Evolutionary conservation across 257 asterid genomes (phyloP).

Genomic region (Solanum sejunctum): DNA sequence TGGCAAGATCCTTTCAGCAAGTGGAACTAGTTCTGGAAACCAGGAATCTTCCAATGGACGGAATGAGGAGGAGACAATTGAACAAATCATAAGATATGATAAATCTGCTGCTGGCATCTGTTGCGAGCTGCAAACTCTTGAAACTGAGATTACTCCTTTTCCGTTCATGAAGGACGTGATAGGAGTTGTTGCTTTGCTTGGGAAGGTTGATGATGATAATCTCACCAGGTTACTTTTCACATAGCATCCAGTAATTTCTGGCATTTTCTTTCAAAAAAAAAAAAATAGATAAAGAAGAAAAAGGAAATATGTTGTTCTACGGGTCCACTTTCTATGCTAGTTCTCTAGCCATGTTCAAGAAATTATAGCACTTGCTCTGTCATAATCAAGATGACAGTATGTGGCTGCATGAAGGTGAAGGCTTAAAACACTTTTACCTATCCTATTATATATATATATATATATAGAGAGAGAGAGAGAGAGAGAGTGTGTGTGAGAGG

Average conservation of each 20-base stretch:
- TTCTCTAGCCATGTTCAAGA: not conserved
- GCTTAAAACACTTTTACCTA: not conserved
- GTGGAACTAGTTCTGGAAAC: conserved; percentile 11
- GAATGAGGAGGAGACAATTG: conserved; percentile 34
- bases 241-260: not conserved
- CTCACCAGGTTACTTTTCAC: conserved; percentile 61
- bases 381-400: not conserved
- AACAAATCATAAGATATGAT: conserved; percentile 22
- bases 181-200: conserved; percentile 73
- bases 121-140: conserved; percentile 30
- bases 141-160: conserved; percentile 27
- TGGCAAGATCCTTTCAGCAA: conserved; percentile 37
- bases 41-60: conserved; percentile 8
- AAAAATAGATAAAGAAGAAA: not conserved
- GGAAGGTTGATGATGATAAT: conserved; percentile 47
- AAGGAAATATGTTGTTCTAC: not conserved
- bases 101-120: not conserved
- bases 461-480: too few species aligned
- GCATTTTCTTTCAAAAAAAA: not conserved
- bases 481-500: too few species aligned
- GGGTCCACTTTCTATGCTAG: not conserved
- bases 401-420: not conserved
- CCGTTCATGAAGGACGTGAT: conserved; percentile 43
- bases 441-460: not conserved
- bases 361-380: not conserved